Evolutionary conservation across 495 filamentous ascomycete genomes (phyloP).

Genomic region (Pseudevernia furfuracea): DNA sequence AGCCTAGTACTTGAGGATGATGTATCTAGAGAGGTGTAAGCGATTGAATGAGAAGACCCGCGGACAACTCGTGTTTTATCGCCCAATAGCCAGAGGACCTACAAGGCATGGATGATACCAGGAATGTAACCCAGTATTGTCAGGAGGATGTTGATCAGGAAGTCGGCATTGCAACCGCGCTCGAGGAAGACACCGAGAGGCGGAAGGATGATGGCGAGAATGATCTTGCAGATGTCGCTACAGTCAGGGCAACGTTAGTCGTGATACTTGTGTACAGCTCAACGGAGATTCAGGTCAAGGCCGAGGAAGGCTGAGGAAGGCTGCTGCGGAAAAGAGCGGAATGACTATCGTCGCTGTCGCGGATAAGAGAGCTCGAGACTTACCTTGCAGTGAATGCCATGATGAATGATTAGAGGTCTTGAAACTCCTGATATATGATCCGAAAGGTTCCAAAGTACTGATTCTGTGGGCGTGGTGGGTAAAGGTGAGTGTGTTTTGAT

Average conservation of each 20-base stretch:
- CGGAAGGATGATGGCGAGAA: slow-evolving; percentile 78
- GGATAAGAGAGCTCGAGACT: slow-evolving; percentile 26
- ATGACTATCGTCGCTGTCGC: slow-evolving; percentile 40
- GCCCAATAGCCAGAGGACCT: slow-evolving; percentile 27
- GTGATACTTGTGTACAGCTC: neutral
- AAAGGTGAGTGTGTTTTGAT: neutral
- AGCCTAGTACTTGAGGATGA: slow-evolving; percentile 49
- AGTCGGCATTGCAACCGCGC: slow-evolving; percentile 71
- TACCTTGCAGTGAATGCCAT: slow-evolving; percentile 63
- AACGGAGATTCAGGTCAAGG: neutral
- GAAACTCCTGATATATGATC: neutral
- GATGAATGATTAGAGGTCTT: slow-evolving; percentile 24
- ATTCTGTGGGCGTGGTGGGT: neutral
- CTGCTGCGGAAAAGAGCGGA: slow-evolving; percentile 1
- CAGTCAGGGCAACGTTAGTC: slow-evolving; percentile 5
- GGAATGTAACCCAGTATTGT: slow-evolving; percentile 78
- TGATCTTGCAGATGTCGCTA: slow-evolving; percentile 89
- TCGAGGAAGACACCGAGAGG: slow-evolving; percentile 89
- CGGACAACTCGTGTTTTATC: neutral
- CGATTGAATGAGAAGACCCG: neutral
- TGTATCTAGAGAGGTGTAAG: slow-evolving; percentile 39
- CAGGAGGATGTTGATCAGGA: slow-evolving; percentile 81
- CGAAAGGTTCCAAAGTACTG: neutral
- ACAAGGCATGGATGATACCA: slow-evolving; percentile 69
- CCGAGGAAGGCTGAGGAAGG: neutral